Percentiles rank a stretch among this genome's conserved stretches.
Conservation (phyloP, 1,139 yeast species). For the Taphrina confusa region DNA sequence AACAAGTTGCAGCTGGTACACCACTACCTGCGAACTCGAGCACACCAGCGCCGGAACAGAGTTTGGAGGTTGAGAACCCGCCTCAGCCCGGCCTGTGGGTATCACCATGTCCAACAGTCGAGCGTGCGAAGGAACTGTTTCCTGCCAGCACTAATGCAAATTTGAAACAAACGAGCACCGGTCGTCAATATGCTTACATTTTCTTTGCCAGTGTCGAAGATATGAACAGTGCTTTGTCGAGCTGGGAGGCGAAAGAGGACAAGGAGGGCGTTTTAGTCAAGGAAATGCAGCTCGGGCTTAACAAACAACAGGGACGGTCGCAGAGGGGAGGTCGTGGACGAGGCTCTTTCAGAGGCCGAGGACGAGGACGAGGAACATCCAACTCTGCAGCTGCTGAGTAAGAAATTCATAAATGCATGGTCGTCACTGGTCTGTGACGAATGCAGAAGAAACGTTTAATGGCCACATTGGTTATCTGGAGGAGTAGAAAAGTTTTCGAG, state of each 20-base stretch:
- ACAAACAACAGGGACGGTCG: slow-evolving; percentile 7
- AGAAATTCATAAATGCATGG: not conserved
- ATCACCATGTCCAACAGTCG: slow-evolving; percentile 46
- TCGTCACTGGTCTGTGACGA: not conserved
- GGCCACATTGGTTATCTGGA: not conserved
- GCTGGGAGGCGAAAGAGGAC: slow-evolving; percentile 20
- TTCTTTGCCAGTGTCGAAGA: slow-evolving; percentile 46
- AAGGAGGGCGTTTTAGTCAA: slow-evolving; percentile 28
- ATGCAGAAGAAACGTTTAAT: slow-evolving; percentile 11
- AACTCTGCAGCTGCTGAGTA: slow-evolving; percentile 10
- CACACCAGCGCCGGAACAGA: slow-evolving; percentile 32
- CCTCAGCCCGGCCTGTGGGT: slow-evolving; percentile 48
- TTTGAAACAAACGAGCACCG: slow-evolving; percentile 44
- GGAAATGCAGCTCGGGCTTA: slow-evolving; percentile 6
- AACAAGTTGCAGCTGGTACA: slow-evolving; percentile 23
- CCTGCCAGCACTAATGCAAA: slow-evolving; percentile 39
- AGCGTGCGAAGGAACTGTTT: slow-evolving; percentile 46
- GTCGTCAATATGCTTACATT: slow-evolving; percentile 48
- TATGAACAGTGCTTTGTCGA: slow-evolving; percentile 42
- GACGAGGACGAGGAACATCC: slow-evolving; percentile 19
- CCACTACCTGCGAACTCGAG: slow-evolving; percentile 27
- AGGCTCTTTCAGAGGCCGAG: slow-evolving; percentile 31
- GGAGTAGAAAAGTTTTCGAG: slow-evolving; percentile 16
- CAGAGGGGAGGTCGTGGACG: slow-evolving; percentile 36
- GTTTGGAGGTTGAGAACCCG: slow-evolving; percentile 14